phyloP scores from a whole-genome alignment of 129 eudicot genomes.

The Ambrosia artemisiifolia region DNA sequence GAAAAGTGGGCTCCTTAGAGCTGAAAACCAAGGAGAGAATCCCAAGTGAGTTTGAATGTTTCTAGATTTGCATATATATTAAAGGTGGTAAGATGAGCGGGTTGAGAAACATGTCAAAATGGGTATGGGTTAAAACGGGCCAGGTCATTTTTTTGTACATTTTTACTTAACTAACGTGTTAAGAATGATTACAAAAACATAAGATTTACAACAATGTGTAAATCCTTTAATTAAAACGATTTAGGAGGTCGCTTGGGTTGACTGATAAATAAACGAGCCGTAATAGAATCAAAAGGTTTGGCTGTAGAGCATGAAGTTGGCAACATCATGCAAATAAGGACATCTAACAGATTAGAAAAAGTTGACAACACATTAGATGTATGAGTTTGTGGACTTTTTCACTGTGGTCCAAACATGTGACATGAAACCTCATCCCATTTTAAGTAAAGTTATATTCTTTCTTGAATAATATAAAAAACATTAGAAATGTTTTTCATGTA shows the following conservation, averaged over 20 bases:
- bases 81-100: too few relatives aligned
- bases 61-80: not conserved
- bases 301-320: conserved; percentile 11
- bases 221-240: not conserved
- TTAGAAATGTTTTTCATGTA: not conserved
- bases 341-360: conserved; percentile 22
- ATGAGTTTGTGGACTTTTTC: conserved; percentile 23
- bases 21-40: conserved; percentile 62
- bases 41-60: conserved; percentile 37
- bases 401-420: not conserved
- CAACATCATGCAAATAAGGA: conserved; percentile 29
- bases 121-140: not conserved
- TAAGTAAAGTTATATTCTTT: not conserved
- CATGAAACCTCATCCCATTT: not conserved
- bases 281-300: not conserved
- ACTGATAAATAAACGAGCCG: too few relatives aligned
- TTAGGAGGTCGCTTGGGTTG: too few relatives aligned
- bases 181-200: not conserved
- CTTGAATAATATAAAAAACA: not conserved
- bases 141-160: not conserved
- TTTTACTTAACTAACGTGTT: not conserved
- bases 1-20: conserved; percentile 78
- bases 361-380: conserved; percentile 14
- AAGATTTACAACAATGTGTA: too few relatives aligned
- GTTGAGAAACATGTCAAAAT: not conserved